These are phyloP conservation scores for Gleditsia sinensis DNA, from an alignment of 306 rosid species.

Conservation along the genomic window DNA sequence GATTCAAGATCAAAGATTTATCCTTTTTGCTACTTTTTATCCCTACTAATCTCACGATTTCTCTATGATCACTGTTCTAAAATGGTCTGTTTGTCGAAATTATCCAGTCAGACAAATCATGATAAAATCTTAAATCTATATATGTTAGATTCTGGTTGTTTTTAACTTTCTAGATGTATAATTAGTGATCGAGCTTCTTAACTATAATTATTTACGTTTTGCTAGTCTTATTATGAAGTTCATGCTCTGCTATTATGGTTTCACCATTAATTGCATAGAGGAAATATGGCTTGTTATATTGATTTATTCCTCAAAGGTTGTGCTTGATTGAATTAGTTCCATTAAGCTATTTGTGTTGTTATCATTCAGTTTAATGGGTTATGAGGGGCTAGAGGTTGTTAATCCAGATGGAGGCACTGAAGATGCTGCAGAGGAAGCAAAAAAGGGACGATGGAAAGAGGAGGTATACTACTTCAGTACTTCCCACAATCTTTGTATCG, in stretches of 20 bases:
- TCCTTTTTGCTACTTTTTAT: neutral
- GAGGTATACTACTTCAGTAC: slow-evolving; percentile 63
- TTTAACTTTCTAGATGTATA: slow-evolving; percentile 1
- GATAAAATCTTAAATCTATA: slow-evolving; percentile 3
- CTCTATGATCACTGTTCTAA: slow-evolving; percentile 3
- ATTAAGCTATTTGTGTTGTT: slow-evolving; percentile 16
- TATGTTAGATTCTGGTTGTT: slow-evolving; percentile 24
- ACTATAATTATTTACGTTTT: neutral
- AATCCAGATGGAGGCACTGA: slow-evolving; percentile 98
- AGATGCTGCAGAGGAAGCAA: slow-evolving; percentile 94
- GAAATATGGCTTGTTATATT: slow-evolving; percentile 24
- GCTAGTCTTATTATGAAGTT: neutral
- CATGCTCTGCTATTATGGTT: slow-evolving; percentile 10
- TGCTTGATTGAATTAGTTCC: slow-evolving; percentile 9
- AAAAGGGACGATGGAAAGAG: slow-evolving; percentile 88
- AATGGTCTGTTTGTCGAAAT: neutral
- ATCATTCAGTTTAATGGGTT: slow-evolving; percentile 40
- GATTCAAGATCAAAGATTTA: slow-evolving; percentile 7
- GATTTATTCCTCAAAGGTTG: slow-evolving; percentile 23
- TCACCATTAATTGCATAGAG: slow-evolving; percentile 8
- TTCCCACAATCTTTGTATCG: neutral
- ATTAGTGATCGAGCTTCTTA: neutral
- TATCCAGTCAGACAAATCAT: neutral
- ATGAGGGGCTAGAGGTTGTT: slow-evolving; percentile 92
- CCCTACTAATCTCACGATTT: neutral